These are phyloP conservation scores for Nothophytophthora sp. DNA, from an alignment of 352 stramenopile species.

Conservation along the genomic window DNA sequence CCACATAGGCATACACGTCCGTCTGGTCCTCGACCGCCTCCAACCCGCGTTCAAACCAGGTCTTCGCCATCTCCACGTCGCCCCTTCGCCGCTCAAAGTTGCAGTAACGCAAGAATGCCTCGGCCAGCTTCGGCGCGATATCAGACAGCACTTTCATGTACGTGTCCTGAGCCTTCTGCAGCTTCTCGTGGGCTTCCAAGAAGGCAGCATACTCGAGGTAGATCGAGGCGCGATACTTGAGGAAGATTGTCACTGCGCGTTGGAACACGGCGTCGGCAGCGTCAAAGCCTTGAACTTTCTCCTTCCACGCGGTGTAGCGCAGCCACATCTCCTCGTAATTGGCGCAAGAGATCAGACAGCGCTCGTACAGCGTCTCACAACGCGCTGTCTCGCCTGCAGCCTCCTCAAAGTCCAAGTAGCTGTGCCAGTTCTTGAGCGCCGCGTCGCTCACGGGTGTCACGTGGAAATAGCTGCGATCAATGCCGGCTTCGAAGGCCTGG, in stretches of 20 bases:
- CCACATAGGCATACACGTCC: slow-evolving; percentile 52
- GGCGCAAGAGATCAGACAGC: slow-evolving; percentile 78
- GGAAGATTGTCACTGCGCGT: slow-evolving; percentile 60
- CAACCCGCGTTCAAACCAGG: slow-evolving; percentile 57
- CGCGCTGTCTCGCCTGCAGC: slow-evolving; percentile 40
- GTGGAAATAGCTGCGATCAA: slow-evolving; percentile 84
- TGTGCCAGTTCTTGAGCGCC: slow-evolving; percentile 80
- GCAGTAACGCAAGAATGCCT: slow-evolving; percentile 64
- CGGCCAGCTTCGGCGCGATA: slow-evolving; percentile 59
- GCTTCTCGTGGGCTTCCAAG: slow-evolving; percentile 58
- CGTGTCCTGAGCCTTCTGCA: slow-evolving; percentile 43
- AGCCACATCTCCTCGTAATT: slow-evolving; percentile 87
- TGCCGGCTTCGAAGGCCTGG: slow-evolving; percentile 72
- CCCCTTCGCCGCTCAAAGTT: slow-evolving; percentile 73
- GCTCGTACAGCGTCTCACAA: slow-evolving; percentile 77
- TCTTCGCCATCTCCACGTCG: slow-evolving; percentile 48
- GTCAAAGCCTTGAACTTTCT: slow-evolving; percentile 54
- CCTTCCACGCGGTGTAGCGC: slow-evolving; percentile 67
- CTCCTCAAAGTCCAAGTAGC: slow-evolving; percentile 82
- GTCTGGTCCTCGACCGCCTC: slow-evolving; percentile 36
- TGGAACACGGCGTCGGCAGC: slow-evolving; percentile 66
- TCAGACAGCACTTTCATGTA: slow-evolving; percentile 63
- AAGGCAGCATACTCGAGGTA: slow-evolving; percentile 79
- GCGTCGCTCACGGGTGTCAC: slow-evolving; percentile 67
- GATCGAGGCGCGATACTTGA: slow-evolving; percentile 74